Percentiles rank a stretch among this genome's conserved stretches.
These are phyloP conservation scores for Ascochyta fabae DNA, from an alignment of 2,329 filamentous ascomycete genomes.

Conservation along the genomic window DNA sequence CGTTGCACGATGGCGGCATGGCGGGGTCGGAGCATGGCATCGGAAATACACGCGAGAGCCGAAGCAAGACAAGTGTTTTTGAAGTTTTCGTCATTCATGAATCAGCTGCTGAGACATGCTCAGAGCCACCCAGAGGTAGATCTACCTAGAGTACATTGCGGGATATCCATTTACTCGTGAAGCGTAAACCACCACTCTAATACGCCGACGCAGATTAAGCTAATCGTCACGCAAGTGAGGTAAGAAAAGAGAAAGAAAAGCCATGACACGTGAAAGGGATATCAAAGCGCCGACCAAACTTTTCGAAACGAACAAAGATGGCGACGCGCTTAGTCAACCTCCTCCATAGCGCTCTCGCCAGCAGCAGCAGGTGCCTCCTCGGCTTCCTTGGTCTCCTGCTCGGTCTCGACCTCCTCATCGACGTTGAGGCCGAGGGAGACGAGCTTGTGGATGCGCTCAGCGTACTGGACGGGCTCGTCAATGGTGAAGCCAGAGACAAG, in stretches of 20 bases:
- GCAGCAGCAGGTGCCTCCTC: conserved; percentile 68
- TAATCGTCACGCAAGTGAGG: conserved; percentile 44
- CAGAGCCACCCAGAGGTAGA: conserved; percentile 35
- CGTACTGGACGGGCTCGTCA: conserved; percentile 96
- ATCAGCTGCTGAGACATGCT: conserved; percentile 28
- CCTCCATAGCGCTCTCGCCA: conserved; percentile 97
- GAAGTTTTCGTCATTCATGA: conserved; percentile 43
- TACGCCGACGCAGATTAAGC: conserved; percentile 42
- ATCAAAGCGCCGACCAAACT: conserved; percentile 49
- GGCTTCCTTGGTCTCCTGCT: conserved; percentile 61
- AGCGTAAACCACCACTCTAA: conserved; percentile 43
- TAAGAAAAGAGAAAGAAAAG: conserved; percentile 38
- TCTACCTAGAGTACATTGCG: conserved; percentile 45
- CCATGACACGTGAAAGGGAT: conserved; percentile 50
- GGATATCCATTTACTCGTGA: conserved; percentile 46
- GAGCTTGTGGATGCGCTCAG: conserved; percentile 99
- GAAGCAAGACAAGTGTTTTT: conserved; percentile 19
- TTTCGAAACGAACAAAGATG: conserved; percentile 40
- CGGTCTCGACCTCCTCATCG: conserved; percentile 85
- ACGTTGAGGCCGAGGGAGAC: conserved; percentile 97
- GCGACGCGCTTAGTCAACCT: conserved; percentile 80
- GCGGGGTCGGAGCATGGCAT: conserved; percentile 6
- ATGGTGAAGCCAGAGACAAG: conserved; percentile 99
- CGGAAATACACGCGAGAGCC: neutral
- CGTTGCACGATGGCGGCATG: conserved; percentile 15